Evolutionary conservation across 2,329 filamentous ascomycete species (phyloP).

Genomic region (Helminthosporium solani): DNA sequence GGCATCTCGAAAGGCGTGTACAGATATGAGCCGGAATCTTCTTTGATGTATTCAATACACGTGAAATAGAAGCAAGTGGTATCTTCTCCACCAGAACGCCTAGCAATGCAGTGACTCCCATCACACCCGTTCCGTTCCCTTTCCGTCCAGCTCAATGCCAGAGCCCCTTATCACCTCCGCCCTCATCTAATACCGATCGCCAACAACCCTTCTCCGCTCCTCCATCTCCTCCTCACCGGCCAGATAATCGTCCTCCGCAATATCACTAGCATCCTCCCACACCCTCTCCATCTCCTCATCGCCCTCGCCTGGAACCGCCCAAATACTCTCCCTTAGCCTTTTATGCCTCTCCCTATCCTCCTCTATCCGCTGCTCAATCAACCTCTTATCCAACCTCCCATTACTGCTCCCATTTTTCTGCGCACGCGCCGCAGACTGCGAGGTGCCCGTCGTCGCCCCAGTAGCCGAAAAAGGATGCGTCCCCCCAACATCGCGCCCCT

Average conservation of each 20-base stretch:
- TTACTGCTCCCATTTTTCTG: slow-evolving; percentile 35
- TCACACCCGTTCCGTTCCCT: no score
- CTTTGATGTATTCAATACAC: slow-evolving; percentile 33
- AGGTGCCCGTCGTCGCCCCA: slow-evolving; percentile 12
- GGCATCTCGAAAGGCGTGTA: slow-evolving; percentile 34
- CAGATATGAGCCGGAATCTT: slow-evolving; percentile 33
- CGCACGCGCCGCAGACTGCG: not conserved
- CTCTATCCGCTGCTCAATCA: slow-evolving; percentile 94
- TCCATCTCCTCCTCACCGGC: slow-evolving; percentile 72
- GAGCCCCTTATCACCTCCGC: no score
- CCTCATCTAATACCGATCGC: slow-evolving; percentile 32
- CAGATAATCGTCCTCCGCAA: slow-evolving; percentile 82
- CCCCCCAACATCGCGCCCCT: slow-evolving; percentile 64
- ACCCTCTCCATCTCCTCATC: slow-evolving; percentile 71
- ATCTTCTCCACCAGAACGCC: slow-evolving; percentile 35
- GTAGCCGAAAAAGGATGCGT: slow-evolving; percentile 23
- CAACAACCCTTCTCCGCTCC: slow-evolving; percentile 53
- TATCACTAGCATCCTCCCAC: slow-evolving; percentile 84
- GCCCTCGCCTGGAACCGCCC: slow-evolving; percentile 71
- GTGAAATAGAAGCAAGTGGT: slow-evolving; percentile 29
- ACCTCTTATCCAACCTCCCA: slow-evolving; percentile 72
- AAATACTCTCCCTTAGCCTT: slow-evolving; percentile 84
- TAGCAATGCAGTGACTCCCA: slow-evolving; percentile 16
- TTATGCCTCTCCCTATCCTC: slow-evolving; percentile 97
- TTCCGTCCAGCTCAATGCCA: no score